Base-by-base conservation (phyloP, 1,139 yeast genomes). In the Yarrowia galli region DNA sequence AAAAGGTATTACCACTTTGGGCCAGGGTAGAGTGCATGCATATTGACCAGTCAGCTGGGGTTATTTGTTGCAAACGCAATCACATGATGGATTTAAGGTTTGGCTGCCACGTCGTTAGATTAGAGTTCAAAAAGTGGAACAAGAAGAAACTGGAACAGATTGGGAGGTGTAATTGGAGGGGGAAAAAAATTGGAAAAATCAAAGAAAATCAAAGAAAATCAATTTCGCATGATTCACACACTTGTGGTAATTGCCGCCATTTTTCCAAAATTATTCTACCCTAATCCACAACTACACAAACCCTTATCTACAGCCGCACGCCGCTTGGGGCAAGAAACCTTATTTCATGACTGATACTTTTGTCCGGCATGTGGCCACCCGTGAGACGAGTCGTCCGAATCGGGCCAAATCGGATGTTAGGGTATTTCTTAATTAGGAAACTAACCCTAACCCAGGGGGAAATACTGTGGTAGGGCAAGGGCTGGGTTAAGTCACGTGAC, bases 271-370 rank as follows among this genome's bases (percentile, higher is more conserved):
- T 48, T 48, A 12, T 18, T 3, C 1, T 22, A 10, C 16, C 7
- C 38, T n/a, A n/a, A n/a, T n/a, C n/a, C n/a, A n/a, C n/a, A n/a
- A n/a, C n/a, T n/a, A n/a, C n/a, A n/a, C n/a, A n/a, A n/a, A n/a
- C n/a, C 12, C 40, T 49, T 28, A 49, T 32, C 54, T 28, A 6
- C 60, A 53, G 60, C 60, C 60, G 60, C 60, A 53, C 60, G 60
- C 60, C 60, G 60, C 60, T 53, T 53, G 60, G 45, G 35, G 45
- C 32, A 20, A 36, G 15, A 53, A 53, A 36, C 60, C 22, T 22
- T 22, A 53, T 18, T 8, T 15, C 20, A 40, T 49, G 56, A 49
- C 56, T 49, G 56, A 49, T 32, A 49, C 56, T 32, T 49, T 49
- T 49, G 40, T 49, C 36, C 56, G 32, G 32, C 32, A 28, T 28